Evolutionary conservation across 108 stramenopile species (phyloP).

Genomic region (Fragilariopsis cylindrus): DNA sequence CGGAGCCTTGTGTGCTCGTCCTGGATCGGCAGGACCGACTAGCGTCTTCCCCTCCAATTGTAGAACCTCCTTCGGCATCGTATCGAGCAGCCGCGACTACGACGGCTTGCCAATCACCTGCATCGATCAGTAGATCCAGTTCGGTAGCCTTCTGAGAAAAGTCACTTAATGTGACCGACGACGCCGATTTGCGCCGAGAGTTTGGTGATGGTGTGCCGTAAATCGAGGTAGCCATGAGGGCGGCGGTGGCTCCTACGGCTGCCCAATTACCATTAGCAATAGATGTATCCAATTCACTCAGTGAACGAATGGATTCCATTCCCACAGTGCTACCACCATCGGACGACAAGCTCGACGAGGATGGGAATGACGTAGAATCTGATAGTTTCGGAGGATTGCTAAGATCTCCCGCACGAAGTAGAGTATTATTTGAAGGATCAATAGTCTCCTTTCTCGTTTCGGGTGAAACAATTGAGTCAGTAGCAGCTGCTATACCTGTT

Average conservation of each 20-base stretch:
- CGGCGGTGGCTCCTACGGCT: slow-evolving; percentile 20
- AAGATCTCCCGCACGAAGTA: neutral
- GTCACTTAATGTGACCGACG: neutral
- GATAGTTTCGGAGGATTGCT: neutral
- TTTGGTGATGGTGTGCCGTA: neutral
- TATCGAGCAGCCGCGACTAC: slow-evolving; percentile 76
- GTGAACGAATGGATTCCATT: neutral
- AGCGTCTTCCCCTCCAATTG: slow-evolving; percentile 1
- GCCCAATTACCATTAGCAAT: slow-evolving; percentile 23
- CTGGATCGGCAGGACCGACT: slow-evolving; percentile 18
- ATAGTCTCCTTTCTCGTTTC: neutral
- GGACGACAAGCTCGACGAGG: neutral
- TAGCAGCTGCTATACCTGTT: neutral
- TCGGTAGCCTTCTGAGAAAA: slow-evolving; percentile 41
- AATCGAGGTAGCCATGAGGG: slow-evolving; percentile 6
- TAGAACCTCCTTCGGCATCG: slow-evolving; percentile 38
- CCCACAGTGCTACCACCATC: neutral
- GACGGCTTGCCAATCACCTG: slow-evolving; percentile 85
- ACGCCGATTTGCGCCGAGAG: neutral
- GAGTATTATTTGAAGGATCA: neutral
- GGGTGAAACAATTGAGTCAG: neutral
- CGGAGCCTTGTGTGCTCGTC: slow-evolving; percentile 26
- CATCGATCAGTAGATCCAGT: slow-evolving; percentile 76
- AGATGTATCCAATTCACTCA: slow-evolving; percentile 11
- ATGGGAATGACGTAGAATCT: neutral